Evolutionary conservation across 2,329 filamentous ascomycete species (phyloP).

Genomic region (Xylaria sp.): DNA sequence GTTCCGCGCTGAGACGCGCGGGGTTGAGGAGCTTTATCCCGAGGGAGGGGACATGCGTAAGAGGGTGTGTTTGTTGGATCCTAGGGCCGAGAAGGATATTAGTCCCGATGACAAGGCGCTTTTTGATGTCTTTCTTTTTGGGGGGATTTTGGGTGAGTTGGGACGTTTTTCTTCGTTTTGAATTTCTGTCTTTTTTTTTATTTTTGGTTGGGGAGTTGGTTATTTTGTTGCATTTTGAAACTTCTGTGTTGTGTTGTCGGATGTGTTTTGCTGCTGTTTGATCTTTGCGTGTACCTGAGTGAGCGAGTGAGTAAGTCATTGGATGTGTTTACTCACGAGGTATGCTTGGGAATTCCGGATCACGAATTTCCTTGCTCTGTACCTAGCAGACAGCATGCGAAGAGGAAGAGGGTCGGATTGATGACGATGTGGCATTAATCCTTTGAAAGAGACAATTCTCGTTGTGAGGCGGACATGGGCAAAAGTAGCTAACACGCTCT

Average conservation of each 20-base stretch:
- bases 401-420: too few relatives aligned
- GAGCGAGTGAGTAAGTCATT: too few relatives aligned
- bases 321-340: too few relatives aligned
- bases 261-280: background rate
- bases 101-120: slow-evolving; percentile 81
- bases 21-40: slow-evolving; percentile 83
- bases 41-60: slow-evolving; percentile 64
- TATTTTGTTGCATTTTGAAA: background rate
- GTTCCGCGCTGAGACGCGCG: slow-evolving; percentile 77
- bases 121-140: slow-evolving; percentile 95
- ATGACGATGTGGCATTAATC: background rate
- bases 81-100: slow-evolving; percentile 82
- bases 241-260: background rate
- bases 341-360: too few relatives aligned
- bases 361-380: too few relatives aligned
- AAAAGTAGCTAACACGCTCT: slow-evolving; percentile 11
- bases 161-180: slow-evolving; percentile 24
- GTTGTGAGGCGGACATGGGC: background rate
- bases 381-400: too few relatives aligned
- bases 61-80: slow-evolving; percentile 89
- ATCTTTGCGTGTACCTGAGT: background rate
- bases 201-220: too few relatives aligned
- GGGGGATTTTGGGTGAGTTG: slow-evolving; percentile 85
- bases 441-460: background rate
- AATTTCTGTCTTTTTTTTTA: slow-evolving; percentile 15